Percentiles rank a stretch among this genome's conserved stretches.
These are phyloP conservation scores for Trichosporon coremiiforme DNA, from an alignment of 1,284 basidiomycete genomes.

Conservation along the genomic window DNA sequence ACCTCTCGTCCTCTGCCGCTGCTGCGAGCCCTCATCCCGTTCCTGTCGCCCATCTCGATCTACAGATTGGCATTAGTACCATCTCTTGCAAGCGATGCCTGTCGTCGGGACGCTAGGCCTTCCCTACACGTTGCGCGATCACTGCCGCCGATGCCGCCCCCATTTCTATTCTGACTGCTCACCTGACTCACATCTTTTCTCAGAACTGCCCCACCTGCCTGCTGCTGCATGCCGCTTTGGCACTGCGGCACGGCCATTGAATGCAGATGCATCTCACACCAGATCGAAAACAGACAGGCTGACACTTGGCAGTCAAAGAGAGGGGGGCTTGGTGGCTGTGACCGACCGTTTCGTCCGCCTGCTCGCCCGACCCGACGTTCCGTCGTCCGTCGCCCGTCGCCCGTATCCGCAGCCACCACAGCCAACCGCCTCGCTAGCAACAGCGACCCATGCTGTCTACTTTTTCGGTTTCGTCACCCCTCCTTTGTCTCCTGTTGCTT, in stretches of 20 bases:
- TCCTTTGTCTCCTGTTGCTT: background rate
- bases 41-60: slow-evolving; percentile 13
- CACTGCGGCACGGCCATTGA: background rate
- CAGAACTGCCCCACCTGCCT: background rate
- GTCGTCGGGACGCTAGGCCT: background rate
- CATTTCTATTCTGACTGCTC: background rate
- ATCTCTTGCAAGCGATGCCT: background rate
- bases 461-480: slow-evolving; percentile 2
- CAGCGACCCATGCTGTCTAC: background rate
- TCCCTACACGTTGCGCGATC: slow-evolving; percentile 2
- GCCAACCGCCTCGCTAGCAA: background rate
- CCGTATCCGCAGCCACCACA: background rate
- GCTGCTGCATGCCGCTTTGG: background rate
- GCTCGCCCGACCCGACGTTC: slow-evolving; percentile 12
- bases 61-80: background rate
- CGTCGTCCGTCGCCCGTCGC: background rate
- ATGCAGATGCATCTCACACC: background rate
- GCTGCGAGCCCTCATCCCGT: slow-evolving; percentile 1
- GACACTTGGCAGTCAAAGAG: background rate
- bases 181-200: background rate
- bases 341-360: background rate
- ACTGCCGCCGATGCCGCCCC: slow-evolving; percentile 10
- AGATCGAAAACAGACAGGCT: background rate
- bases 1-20: background rate
- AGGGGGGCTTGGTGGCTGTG: background rate